These are phyloP conservation scores for Nemania sp. DNA, from an alignment of 2,329 filamentous ascomycete genomes.

Conservation along the genomic window DNA sequence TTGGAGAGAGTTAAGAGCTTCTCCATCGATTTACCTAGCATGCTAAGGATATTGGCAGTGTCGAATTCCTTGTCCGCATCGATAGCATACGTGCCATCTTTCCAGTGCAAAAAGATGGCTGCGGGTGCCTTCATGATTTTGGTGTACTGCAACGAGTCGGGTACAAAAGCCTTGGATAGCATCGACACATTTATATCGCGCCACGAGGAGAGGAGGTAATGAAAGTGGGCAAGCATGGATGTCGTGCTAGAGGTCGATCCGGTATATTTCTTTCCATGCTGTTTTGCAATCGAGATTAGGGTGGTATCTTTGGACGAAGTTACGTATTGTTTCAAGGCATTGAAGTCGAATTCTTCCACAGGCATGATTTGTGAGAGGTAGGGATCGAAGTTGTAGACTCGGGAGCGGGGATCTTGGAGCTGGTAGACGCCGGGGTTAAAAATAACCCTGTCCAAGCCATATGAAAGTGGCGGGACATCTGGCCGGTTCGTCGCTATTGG, in stretches of 20 bases:
- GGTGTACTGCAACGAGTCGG: constrained; percentile 70
- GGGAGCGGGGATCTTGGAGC: constrained; percentile 83
- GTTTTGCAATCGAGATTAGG: constrained; percentile 69
- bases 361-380: constrained; percentile 95
- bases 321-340: constrained; percentile 81
- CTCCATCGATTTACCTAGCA: constrained; percentile 95
- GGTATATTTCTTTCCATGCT: constrained; percentile 76
- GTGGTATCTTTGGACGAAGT: constrained; percentile 84
- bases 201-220: constrained; percentile 87
- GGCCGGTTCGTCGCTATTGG: constrained; percentile 43
- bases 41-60: constrained; percentile 80
- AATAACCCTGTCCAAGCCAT: constrained; percentile 84
- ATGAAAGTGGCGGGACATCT: constrained; percentile 64
- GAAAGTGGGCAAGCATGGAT: constrained; percentile 82
- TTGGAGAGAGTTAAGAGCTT: constrained; percentile 86
- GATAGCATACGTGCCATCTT: constrained; percentile 87
- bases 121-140: constrained; percentile 71
- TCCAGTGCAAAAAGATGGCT: constrained; percentile 80
- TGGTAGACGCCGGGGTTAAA: constrained; percentile 95
- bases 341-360: constrained; percentile 88
- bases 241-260: constrained; percentile 99
- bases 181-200: constrained; percentile 69
- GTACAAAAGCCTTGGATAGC: constrained; percentile 69
- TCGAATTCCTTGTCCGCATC: constrained; percentile 96
- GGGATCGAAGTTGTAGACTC: constrained; percentile 95